Conservation (phyloP, 495 filamentous ascomycete genomes). For the Platismatia glauca region DNA sequence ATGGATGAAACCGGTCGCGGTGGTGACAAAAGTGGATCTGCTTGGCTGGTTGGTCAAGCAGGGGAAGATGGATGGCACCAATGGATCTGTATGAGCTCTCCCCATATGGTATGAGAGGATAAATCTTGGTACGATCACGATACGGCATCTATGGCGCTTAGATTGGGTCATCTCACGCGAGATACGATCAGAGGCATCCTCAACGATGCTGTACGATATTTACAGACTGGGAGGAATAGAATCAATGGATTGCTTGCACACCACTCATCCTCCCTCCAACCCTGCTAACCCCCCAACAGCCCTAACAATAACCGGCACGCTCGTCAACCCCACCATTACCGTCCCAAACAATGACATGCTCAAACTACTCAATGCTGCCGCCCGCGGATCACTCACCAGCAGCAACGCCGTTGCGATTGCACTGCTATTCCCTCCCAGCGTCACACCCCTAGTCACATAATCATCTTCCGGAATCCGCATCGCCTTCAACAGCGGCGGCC, state of each 20-base stretch:
- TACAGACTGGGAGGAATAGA: background rate
- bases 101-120: background rate
- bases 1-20: conserved; percentile 69
- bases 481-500: conserved; percentile 32
- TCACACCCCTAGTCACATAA: conserved; percentile 48
- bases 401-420: conserved; percentile 46
- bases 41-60: conserved; percentile 86
- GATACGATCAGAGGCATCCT: background rate
- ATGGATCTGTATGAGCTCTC: background rate
- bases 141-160: background rate
- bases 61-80: conserved; percentile 29
- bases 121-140: background rate
- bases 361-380: conserved; percentile 44
- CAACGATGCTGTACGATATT: conserved; percentile 2
- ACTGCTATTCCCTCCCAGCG: conserved; percentile 44
- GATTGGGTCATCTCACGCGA: background rate
- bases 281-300: conserved; percentile 19
- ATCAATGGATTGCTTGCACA: background rate
- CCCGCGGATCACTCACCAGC: conserved; percentile 42
- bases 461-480: conserved; percentile 45
- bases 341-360: conserved; percentile 49
- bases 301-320: conserved; percentile 34
- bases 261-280: background rate
- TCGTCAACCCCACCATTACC: conserved; percentile 42
- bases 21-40: conserved; percentile 95